Evolutionary conservation across 257 asterid genomes (phyloP), one percentile per base, ranked within the genome.

Genomic region (Solanum virginianum): DNA sequence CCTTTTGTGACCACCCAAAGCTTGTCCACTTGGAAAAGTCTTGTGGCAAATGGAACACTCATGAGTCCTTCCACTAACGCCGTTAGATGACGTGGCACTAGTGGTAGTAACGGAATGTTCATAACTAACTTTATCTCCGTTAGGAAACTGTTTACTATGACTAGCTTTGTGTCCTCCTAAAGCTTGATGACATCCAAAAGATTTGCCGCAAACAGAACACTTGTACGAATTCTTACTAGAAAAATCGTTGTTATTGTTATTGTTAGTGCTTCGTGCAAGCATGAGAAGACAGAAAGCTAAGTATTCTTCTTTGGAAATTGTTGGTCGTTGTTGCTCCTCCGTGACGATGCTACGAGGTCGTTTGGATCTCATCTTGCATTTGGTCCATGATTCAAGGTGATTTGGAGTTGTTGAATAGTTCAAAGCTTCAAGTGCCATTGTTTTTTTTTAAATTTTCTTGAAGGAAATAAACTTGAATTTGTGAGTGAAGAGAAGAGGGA

Each of bases 221-320:
- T 85, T 87, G 83, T 88, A 91, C 14, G 87, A 56, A 24, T 88
- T 86, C 56, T 89, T 87, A 1, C 12, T 8, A 36, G 47, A 3
- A 32, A 43, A 22, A 12, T 8, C 18, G n/a, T 22, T 17, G 10
- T 39, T 47, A 12, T 4, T 70, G n/a, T 22, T 17, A 18, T 5
- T 47, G 6, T 39, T 39, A 8, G 85, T 85, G 49, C 87, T 84
- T 4, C 87, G 95, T 22, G 95, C 97, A 3, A 93, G 91, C 95
- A 92, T 93, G 53, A 93, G 86, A 0, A 92, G 91, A 81, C 95
- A 93, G 20, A 90, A 85, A n/a, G 97, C 97, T 14, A 93, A 69
- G 74, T 93, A 92, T 82, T 93, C 97, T 47, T 92, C 94, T 49
- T 91, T 93, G 0, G 90, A 84, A 16, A 89, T 69, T 1, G 17